Evolutionary conservation across 139 green algal species (phyloP).

Genomic region (Coelastrella sp.): DNA sequence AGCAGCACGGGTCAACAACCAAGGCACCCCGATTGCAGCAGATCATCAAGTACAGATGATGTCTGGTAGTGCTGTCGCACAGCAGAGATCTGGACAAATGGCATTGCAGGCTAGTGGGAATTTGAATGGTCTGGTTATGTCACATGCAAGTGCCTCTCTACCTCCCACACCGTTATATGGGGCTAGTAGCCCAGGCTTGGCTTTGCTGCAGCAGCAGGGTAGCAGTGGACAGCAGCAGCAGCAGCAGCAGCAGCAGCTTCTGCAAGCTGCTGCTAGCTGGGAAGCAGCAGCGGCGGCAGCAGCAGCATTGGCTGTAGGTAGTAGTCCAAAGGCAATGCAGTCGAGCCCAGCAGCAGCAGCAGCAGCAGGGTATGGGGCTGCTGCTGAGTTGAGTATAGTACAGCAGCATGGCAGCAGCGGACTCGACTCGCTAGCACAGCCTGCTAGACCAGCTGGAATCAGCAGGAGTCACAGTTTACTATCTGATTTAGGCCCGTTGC

Average conservation of each 20-base stretch:
- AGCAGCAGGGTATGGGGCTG: background rate
- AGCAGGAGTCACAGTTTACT: conserved; percentile 24
- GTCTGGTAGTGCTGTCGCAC: too few species aligned
- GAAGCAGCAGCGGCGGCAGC: conserved; percentile 24
- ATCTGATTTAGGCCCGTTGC: conserved; percentile 13
- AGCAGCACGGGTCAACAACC: background rate
- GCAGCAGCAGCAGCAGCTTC: background rate
- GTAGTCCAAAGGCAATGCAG: too few species aligned
- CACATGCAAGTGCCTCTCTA: background rate
- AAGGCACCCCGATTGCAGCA: too few species aligned
- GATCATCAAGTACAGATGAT: too few species aligned
- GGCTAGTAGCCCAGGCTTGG: background rate
- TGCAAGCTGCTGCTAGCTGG: conserved; percentile 1
- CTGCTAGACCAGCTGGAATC: background rate
- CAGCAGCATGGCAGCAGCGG: background rate
- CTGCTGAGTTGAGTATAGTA: background rate
- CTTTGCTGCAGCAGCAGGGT: background rate
- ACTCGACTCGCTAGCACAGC: background rate
- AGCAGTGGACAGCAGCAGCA: background rate
- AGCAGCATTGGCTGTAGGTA: background rate
- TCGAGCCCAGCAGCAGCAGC: background rate
- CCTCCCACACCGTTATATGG: background rate
- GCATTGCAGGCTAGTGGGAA: background rate
- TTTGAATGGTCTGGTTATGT: background rate
- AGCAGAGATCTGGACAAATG: background rate